Conservation (phyloP, 73 alveolate species). For the Paramecium pentaurelia region DNA sequence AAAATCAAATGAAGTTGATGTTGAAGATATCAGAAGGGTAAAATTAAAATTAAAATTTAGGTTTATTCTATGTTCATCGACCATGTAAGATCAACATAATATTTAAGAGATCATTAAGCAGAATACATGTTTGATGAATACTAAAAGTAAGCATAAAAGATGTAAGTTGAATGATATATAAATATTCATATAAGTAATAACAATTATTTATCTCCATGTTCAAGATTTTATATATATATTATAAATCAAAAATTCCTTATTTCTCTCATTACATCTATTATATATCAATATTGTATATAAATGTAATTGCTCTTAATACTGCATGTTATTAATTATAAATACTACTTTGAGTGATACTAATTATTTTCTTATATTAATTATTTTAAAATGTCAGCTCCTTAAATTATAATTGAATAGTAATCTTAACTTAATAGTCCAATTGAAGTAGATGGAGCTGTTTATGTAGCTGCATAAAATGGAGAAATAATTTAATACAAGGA, state of each 20-base stretch:
- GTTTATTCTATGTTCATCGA: constrained; percentile 92
- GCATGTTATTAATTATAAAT: not conserved
- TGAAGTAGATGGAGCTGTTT: constrained; percentile 39
- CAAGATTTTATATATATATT: not conserved
- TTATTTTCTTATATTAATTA: not conserved
- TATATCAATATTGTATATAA: not conserved
- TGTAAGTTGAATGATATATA: constrained; percentile 22
- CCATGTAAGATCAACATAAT: constrained; percentile 86
- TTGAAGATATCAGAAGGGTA: constrained; percentile 86
- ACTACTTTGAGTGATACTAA: no score
- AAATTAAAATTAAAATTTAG: constrained; percentile 44
- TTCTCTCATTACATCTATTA: not conserved
- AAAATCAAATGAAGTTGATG: constrained; percentile 89
- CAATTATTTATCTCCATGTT: not conserved
- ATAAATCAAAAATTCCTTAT: not conserved
- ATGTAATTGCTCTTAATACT: not conserved
- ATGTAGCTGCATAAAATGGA: constrained; percentile 26
- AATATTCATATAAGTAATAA: not conserved
- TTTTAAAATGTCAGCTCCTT: not conserved
- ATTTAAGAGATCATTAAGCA: constrained; percentile 81
- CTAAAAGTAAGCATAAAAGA: not conserved
- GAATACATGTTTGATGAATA: constrained; percentile 78
- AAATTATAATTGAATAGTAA: not conserved
- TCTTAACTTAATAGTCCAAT: not conserved
- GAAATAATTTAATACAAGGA: constrained; percentile 24